Conservation (phyloP, 1,284 basidiomycete species). For the Hymenochaete sp. region DNA sequence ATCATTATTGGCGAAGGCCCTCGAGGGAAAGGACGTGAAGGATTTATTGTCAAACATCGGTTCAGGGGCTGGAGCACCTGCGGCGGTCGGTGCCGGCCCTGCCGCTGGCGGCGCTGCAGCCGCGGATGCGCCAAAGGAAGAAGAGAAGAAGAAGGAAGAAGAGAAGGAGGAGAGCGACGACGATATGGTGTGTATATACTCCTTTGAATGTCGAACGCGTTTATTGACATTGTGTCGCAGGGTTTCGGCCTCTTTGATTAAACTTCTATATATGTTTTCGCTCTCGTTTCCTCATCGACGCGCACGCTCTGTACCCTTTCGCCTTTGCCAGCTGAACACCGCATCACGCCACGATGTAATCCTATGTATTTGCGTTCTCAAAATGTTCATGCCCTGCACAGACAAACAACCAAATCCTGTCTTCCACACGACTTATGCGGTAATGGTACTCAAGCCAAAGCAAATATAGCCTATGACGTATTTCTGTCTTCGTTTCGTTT, state of each 20-base stretch:
- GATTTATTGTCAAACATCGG: slow-evolving; percentile 90
- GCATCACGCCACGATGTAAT: too few species aligned
- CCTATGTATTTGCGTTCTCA: too few species aligned
- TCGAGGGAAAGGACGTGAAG: slow-evolving; percentile 97
- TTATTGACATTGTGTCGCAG: slow-evolving; percentile 27
- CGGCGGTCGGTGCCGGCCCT: slow-evolving; percentile 44
- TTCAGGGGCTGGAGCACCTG: slow-evolving; percentile 72
- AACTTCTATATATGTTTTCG: slow-evolving; percentile 2
- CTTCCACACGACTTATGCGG: too few species aligned
- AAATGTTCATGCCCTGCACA: too few species aligned
- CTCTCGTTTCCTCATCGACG: background rate
- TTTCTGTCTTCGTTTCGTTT: too few species aligned
- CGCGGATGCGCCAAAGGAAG: slow-evolving; percentile 60
- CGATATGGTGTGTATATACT: slow-evolving; percentile 67
- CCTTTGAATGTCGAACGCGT: slow-evolving; percentile 4
- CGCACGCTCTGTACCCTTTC: too few species aligned
- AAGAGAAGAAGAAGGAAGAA: slow-evolving; percentile 64
- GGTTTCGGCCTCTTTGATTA: slow-evolving; percentile 81
- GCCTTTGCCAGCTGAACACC: too few species aligned
- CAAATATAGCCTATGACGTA: too few species aligned
- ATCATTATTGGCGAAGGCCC: slow-evolving; percentile 89
- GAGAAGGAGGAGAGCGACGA: slow-evolving; percentile 88
- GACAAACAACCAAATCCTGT: too few species aligned
- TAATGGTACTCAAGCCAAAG: too few species aligned
- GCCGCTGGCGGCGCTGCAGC: slow-evolving; percentile 54